Conservation (phyloP, 1,284 basidiomycete genomes). For the Lignosus rhinocerotis region DNA sequence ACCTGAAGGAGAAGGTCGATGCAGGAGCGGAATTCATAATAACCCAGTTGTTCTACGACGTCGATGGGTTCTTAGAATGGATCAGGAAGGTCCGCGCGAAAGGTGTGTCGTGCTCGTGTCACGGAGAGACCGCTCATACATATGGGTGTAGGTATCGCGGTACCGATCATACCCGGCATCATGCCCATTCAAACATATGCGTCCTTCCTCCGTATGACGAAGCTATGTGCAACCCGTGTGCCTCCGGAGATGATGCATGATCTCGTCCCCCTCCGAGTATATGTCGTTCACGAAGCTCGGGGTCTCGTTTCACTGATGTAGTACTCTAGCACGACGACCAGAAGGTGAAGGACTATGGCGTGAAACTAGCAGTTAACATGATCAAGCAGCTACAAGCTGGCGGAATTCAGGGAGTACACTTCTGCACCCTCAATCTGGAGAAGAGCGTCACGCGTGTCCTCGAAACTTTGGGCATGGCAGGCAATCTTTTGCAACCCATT, state of each 20-base stretch:
- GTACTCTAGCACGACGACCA: slow-evolving; percentile 79
- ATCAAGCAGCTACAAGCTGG: slow-evolving; percentile 58
- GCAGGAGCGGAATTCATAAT: slow-evolving; percentile 96
- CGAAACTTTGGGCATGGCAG: slow-evolving; percentile 75
- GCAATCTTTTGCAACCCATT: slow-evolving; percentile 39
- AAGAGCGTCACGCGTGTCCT: slow-evolving; percentile 92
- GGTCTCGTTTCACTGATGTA: neutral
- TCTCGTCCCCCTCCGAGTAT: slow-evolving; percentile 79
- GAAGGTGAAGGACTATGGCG: slow-evolving; percentile 88
- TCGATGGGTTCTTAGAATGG: slow-evolving; percentile 84
- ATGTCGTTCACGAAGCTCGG: slow-evolving; percentile 27
- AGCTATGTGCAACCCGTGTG: slow-evolving; percentile 83
- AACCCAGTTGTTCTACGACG: slow-evolving; percentile 98
- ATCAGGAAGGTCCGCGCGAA: slow-evolving; percentile 66
- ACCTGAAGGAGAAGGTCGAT: slow-evolving; percentile 89
- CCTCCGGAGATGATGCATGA: slow-evolving; percentile 70
- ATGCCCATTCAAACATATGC: slow-evolving; percentile 99
- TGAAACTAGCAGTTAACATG: slow-evolving; percentile 77
- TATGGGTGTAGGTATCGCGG: slow-evolving; percentile 69
- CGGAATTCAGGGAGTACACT: slow-evolving; percentile 83
- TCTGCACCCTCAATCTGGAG: slow-evolving; percentile 97
- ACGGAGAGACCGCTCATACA: slow-evolving; percentile 11
- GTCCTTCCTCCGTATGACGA: slow-evolving; percentile 89
- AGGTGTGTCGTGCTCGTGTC: slow-evolving; percentile 44
- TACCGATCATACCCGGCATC: slow-evolving; percentile 93